Base-by-base conservation (phyloP, 371 early-diverging fungal species). In the Neoconidiobolus thromboides region DNA sequence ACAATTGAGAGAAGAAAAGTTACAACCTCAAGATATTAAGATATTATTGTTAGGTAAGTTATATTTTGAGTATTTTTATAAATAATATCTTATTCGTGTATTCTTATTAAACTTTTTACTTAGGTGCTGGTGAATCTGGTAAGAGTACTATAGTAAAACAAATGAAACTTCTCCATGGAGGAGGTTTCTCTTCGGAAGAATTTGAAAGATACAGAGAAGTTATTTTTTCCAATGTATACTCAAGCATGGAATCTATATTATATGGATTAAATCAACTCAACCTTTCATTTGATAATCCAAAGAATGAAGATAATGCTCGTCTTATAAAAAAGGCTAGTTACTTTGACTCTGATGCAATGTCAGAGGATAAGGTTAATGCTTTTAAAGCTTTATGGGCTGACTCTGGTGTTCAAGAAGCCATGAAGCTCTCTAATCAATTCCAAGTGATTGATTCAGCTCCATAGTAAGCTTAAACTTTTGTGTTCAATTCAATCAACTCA, bases 91-190 rank as follows among this genome's bases (percentile, higher is more conserved):
- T 26, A 26, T 26, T 26, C 26, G 26, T 26, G 26, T 37, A 15
- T 38, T 47, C 39, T 38, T 41, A 3, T 44, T 39, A 41, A 0
- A 43, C 41, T 43, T 38, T 26, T 55, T 26, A 39, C 7, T 51
- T 62, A 92, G 93, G 96, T 49, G 91, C 94, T 15, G 96, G 96
- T 52, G 96, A 96, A 73, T 93, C 95, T 0, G 96, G 96, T 39
- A 96, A 96, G 71, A 85, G 87, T 48, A 96, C 96, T 15, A 87
- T 96, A 60, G 71, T 96, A 44, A 96, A 96, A 69, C 95, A 96
- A 67, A 94, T 96, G 93, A 86, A 87, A 66, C 77, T 94, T 43
- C 92, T 96, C 64, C 94, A 96, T 69, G 91, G 85, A 61, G 82
- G 80, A 57, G 96, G 96, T 1, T 96, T 87, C 71, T 80, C 83